phyloP scores from a whole-genome alignment of 1,284 basidiomycete genomes.

The Trichosporon faecale region DNA sequence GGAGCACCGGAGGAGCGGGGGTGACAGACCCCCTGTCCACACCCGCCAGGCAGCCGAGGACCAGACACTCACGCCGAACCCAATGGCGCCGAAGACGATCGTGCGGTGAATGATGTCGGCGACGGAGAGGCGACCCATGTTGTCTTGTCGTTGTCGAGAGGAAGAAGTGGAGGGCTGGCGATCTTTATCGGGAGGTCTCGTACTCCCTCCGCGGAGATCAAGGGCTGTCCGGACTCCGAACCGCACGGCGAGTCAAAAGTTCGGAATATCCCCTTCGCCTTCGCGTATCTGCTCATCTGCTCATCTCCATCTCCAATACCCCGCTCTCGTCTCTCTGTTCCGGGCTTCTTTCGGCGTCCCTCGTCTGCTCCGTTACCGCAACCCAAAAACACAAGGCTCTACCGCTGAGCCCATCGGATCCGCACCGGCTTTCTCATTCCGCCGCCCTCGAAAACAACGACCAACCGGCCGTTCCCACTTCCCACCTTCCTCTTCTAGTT shows the following conservation, averaged over 20 bases:
- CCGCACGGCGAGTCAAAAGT: neutral
- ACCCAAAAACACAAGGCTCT: neutral
- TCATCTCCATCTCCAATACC: neutral
- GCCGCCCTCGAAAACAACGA: neutral
- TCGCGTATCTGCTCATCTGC: neutral
- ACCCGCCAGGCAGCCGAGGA: too few relatives aligned
- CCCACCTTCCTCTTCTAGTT: neutral
- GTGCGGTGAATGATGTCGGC: constrained; percentile 25
- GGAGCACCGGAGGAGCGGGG: too few relatives aligned
- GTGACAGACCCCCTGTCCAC: too few relatives aligned
- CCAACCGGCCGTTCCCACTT: neutral
- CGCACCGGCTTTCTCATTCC: too few relatives aligned
- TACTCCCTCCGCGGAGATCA: neutral
- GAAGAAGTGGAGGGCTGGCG: neutral
- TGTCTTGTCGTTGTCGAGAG: neutral
- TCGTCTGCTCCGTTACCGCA: too few relatives aligned
- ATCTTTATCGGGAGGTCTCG: constrained; percentile 1
- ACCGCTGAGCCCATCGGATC: neutral
- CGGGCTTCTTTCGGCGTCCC: neutral
- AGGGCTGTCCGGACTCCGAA: neutral
- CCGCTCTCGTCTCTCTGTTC: neutral
- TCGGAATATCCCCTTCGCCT: neutral
- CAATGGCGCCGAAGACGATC: constrained; percentile 22
- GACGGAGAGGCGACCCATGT: constrained; percentile 14
- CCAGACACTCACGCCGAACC: constrained; percentile 27